Conservation (phyloP, 2,329 filamentous ascomycete species). For the Elsinoe necatrix region DNA sequence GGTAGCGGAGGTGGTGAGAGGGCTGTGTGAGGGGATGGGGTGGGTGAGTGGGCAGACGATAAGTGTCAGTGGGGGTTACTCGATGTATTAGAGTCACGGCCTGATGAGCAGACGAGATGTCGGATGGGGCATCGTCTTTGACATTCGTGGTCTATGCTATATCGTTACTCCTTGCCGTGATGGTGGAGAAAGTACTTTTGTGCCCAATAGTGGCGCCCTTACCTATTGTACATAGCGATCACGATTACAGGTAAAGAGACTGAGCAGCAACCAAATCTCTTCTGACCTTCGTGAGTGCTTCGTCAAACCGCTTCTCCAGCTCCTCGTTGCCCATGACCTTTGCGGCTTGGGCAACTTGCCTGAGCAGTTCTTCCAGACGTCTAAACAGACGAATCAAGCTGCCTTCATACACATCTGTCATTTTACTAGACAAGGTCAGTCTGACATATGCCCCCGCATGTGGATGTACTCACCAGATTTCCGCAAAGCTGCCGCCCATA, state of each 20-base stretch:
- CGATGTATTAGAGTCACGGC: conserved; percentile 17
- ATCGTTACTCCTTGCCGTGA: background rate
- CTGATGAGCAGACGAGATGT: conserved; percentile 7
- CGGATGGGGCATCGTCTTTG: background rate
- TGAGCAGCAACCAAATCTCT: conserved; percentile 93
- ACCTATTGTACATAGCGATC: background rate
- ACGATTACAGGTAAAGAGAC: conserved; percentile 69
- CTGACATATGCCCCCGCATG: background rate
- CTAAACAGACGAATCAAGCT: conserved; percentile 94
- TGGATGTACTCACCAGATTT: conserved; percentile 71
- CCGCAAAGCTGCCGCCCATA: conserved; percentile 77
- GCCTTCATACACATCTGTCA: conserved; percentile 97
- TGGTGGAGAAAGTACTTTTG: background rate
- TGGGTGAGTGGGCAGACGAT: conserved; percentile 47
- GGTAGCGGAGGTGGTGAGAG: conserved; percentile 49
- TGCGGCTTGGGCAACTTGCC: conserved; percentile 89
- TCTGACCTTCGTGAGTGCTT: conserved; percentile 73
- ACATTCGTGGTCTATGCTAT: background rate
- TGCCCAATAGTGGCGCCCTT: background rate
- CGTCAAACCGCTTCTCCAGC: conserved; percentile 83
- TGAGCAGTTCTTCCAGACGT: conserved; percentile 82
- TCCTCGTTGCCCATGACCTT: conserved; percentile 99
- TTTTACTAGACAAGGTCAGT: conserved; percentile 59
- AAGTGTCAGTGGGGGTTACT: conserved; percentile 44
- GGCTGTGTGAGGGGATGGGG: conserved; percentile 38